Evolutionary conservation across 2,329 filamentous ascomycete species (phyloP).

Genomic region (Plectosphaerella plurivora): DNA sequence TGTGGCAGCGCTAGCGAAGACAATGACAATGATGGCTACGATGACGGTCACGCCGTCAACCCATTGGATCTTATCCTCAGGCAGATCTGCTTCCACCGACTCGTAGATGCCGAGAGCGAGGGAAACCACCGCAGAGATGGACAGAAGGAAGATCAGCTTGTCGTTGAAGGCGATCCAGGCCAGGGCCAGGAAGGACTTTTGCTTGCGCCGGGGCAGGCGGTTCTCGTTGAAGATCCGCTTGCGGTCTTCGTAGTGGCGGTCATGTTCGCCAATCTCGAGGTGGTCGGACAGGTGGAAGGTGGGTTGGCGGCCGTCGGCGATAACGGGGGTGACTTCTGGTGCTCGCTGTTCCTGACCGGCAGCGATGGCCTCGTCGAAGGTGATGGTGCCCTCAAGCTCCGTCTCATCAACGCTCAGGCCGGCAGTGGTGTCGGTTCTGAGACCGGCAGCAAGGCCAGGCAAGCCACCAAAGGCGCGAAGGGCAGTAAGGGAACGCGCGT

Average conservation of each 20-base stretch:
- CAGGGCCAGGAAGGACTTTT: constrained; percentile 64
- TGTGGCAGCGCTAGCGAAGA: constrained; percentile 71
- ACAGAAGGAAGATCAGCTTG: constrained; percentile 70
- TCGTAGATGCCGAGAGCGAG: constrained; percentile 72
- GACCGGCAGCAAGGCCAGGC: constrained; percentile 43
- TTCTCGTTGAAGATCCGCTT: constrained; percentile 68
- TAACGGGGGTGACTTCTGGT: constrained; percentile 14
- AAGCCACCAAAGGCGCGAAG: constrained; percentile 50
- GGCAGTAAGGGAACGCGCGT: constrained; percentile 42
- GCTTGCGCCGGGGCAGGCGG: constrained; percentile 60
- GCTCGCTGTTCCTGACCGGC: constrained; percentile 27
- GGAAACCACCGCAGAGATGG: constrained; percentile 68
- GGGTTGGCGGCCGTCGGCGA: constrained; percentile 15
- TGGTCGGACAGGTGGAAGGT: constrained; percentile 19
- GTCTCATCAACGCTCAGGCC: constrained; percentile 49
- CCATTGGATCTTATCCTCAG: constrained; percentile 64
- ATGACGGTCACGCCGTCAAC: constrained; percentile 79
- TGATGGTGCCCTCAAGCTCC: constrained; percentile 35
- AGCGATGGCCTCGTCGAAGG: constrained; percentile 44
- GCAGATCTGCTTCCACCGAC: constrained; percentile 51
- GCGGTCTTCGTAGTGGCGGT: constrained; percentile 49
- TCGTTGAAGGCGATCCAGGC: constrained; percentile 82
- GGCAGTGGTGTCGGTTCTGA: constrained; percentile 40
- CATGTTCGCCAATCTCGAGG: constrained; percentile 17
- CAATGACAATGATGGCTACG: constrained; percentile 70